phyloP scores from a whole-genome alignment of 768 basidiomycete species.

The Suillus tomentosus region DNA sequence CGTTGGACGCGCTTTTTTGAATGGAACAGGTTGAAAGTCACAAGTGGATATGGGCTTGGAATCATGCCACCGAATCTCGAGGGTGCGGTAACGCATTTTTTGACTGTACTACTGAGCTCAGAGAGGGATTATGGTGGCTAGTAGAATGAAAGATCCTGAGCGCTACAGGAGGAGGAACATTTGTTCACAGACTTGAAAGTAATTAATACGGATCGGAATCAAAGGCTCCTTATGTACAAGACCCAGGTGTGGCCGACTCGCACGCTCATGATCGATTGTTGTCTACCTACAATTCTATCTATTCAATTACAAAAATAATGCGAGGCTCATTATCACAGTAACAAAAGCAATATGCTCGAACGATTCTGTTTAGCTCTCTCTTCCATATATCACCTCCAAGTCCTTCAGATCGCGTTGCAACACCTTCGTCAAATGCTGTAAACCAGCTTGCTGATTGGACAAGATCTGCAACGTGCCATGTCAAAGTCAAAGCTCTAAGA shows the following conservation, averaged over 20 bases:
- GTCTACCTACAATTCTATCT: neutral
- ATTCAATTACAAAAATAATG: slow-evolving; percentile 6
- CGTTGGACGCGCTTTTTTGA: slow-evolving; percentile 75
- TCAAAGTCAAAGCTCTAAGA: slow-evolving; percentile 13
- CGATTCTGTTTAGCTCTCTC: slow-evolving; percentile 39
- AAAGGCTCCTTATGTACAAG: slow-evolving; percentile 11
- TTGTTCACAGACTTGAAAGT: neutral
- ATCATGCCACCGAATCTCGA: slow-evolving; percentile 97
- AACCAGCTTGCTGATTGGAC: slow-evolving; percentile 74
- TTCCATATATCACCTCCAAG: slow-evolving; percentile 61
- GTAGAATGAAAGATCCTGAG: neutral
- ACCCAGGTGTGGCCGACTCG: slow-evolving; percentile 2
- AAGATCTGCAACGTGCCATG: slow-evolving; percentile 53
- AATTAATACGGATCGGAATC: slow-evolving; percentile 9
- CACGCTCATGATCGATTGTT: slow-evolving; percentile 10
- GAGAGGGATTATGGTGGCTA: neutral
- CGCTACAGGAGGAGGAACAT: slow-evolving; percentile 11
- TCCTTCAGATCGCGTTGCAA: slow-evolving; percentile 65
- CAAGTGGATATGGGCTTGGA: slow-evolving; percentile 93
- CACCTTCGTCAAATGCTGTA: slow-evolving; percentile 79
- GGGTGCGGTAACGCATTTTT: slow-evolving; percentile 81
- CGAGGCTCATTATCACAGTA: slow-evolving; percentile 6
- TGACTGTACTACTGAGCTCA: slow-evolving; percentile 4
- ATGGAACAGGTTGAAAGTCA: slow-evolving; percentile 89
- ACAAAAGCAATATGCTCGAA: slow-evolving; percentile 27